These are phyloP conservation scores for Hibiscus tridactylites DNA, from an alignment of 345 rosid genomes.

Conservation along the genomic window DNA sequence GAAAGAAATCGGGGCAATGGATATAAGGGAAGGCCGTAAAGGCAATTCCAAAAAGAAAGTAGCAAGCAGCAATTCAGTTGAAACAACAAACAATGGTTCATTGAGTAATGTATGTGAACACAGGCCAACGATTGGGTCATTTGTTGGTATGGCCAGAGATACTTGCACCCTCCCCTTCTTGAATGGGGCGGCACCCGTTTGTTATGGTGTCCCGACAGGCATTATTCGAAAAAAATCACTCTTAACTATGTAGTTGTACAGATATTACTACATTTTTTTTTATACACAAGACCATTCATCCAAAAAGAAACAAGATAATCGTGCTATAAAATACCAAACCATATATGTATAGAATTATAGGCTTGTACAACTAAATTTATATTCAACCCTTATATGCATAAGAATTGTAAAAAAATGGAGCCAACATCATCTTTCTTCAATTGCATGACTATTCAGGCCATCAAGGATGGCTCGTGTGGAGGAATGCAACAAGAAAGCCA, in stretches of 20 bases:
- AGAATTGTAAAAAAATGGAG: too few relatives aligned
- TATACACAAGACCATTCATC: too few relatives aligned
- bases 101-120: conserved; percentile 31
- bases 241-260: neutral
- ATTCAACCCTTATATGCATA: too few relatives aligned
- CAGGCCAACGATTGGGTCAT: conserved; percentile 59
- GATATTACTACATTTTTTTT: neutral
- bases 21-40: conserved; percentile 22
- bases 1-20: conserved; percentile 48
- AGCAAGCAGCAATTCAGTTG: conserved; percentile 28
- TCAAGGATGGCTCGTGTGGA: too few relatives aligned
- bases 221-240: conserved; percentile 39
- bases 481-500: too few relatives aligned
- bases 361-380: too few relatives aligned
- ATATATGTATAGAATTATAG: too few relatives aligned
- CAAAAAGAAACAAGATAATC: too few relatives aligned
- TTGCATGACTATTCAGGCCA: too few relatives aligned
- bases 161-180: conserved; percentile 61
- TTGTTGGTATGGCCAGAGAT: conserved; percentile 69
- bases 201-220: conserved; percentile 89
- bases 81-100: conserved; percentile 11
- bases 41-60: conserved; percentile 35
- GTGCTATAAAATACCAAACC: too few relatives aligned
- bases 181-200: conserved; percentile 91
- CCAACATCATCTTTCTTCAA: too few relatives aligned